Evolutionary conservation across 257 asterid genomes (phyloP).

Genomic region (Jacaranda copaia): DNA sequence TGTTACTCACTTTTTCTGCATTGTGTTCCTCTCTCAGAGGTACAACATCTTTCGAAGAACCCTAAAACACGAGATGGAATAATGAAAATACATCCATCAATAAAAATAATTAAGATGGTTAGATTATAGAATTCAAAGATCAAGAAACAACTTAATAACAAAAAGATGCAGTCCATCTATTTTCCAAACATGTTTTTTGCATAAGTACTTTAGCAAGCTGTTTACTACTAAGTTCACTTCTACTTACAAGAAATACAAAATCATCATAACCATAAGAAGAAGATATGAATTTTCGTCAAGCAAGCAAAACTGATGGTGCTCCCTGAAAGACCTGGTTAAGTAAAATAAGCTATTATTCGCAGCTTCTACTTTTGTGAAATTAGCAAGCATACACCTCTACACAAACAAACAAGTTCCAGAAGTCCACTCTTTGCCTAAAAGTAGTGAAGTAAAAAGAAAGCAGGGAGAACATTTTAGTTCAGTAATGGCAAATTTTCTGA

Average conservation of each 20-base stretch:
- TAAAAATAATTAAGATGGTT: slow-evolving; percentile 3
- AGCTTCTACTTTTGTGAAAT: background rate
- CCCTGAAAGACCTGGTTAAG: slow-evolving; percentile 17
- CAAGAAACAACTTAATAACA: slow-evolving; percentile 12
- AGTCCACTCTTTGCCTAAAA: background rate
- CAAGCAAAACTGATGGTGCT: no score
- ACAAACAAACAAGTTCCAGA: background rate
- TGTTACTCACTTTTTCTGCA: slow-evolving; percentile 54
- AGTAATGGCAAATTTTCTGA: background rate
- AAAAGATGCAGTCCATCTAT: background rate
- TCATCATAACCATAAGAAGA: background rate
- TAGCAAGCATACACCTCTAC: background rate
- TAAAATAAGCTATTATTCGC: background rate
- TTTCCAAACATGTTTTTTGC: background rate
- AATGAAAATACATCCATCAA: slow-evolving; percentile 12
- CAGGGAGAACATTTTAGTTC: background rate
- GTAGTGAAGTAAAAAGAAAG: background rate
- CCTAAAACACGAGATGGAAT: slow-evolving; percentile 44
- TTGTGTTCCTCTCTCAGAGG: slow-evolving; percentile 58
- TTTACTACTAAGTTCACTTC: background rate
- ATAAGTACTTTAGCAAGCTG: no score
- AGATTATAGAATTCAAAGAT: slow-evolving; percentile 18
- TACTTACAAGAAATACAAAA: background rate
- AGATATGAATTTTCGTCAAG: no score
- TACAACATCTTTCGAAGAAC: slow-evolving; percentile 70